Percentiles rank a stretch among this genome's conserved stretches.
Evolutionary conservation across 2,329 filamentous ascomycete genomes (phyloP).

Genomic region (Cordyceps tenuipes): DNA sequence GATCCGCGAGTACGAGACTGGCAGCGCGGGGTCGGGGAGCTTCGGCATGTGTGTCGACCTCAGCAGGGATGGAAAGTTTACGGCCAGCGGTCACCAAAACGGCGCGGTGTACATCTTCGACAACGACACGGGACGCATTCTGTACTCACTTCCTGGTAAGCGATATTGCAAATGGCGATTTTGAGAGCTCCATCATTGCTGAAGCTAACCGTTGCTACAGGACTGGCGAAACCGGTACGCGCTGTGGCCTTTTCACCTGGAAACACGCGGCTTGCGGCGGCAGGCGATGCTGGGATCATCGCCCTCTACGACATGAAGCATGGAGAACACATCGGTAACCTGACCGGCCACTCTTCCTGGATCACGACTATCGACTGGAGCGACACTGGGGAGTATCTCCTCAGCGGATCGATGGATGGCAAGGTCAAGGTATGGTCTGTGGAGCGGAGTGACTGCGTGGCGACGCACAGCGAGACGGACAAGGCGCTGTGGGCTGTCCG

Average conservation of each 20-base stretch:
- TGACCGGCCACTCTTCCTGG: conserved; percentile 76
- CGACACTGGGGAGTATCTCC: conserved; percentile 80
- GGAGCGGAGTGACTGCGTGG: conserved; percentile 74
- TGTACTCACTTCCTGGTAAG: conserved; percentile 75
- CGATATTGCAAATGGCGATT: not conserved
- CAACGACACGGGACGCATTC: conserved; percentile 76
- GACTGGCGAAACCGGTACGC: conserved; percentile 79
- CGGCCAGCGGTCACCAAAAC: conserved; percentile 87
- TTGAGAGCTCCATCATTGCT: not conserved
- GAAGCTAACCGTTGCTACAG: conserved; percentile 32
- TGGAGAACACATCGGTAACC: conserved; percentile 83
- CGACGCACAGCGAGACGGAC: conserved; percentile 87
- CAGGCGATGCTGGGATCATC: conserved; percentile 81
- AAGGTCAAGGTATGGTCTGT: conserved; percentile 96
- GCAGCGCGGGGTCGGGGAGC: conserved; percentile 60
- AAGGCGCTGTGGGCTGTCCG: conserved; percentile 75
- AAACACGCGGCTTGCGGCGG: conserved; percentile 76
- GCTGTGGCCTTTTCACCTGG: conserved; percentile 81
- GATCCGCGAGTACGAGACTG: conserved; percentile 78
- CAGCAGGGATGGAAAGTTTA: conserved; percentile 69
- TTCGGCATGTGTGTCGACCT: conserved; percentile 87
- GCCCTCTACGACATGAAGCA: conserved; percentile 87
- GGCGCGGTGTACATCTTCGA: conserved; percentile 92
- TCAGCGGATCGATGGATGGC: conserved; percentile 83
- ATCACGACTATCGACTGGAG: conserved; percentile 90